A percentile compares a stretch with the other conserved stretches of the same genome.
These are phyloP conservation scores for Chytridium lagenaria DNA, from an alignment of 371 early-diverging fungal genomes.

Conservation along the genomic window DNA sequence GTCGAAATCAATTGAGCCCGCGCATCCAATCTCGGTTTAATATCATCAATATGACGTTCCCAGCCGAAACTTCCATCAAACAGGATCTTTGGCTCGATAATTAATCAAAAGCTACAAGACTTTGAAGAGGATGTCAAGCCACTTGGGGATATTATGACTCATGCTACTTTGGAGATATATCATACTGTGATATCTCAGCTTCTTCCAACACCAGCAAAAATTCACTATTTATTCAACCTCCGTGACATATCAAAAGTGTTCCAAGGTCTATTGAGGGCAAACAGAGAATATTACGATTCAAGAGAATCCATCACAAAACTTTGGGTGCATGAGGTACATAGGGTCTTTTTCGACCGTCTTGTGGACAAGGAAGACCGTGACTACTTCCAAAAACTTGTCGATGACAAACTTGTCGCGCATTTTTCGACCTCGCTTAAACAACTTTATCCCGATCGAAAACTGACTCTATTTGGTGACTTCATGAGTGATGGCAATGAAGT, in stretches of 20 bases:
- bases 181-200: conserved; percentile 54
- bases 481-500: conserved; percentile 41
- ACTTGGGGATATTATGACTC: conserved; percentile 58
- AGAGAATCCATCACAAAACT: conserved; percentile 56
- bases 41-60: conserved; percentile 60
- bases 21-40: conserved; percentile 59
- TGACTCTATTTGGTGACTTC: conserved; percentile 60
- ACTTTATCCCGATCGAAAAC: conserved; percentile 49
- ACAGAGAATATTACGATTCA: conserved; percentile 63
- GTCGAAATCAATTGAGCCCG: conserved; percentile 53
- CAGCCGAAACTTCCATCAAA: conserved; percentile 52
- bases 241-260: conserved; percentile 64
- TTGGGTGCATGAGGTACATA: conserved; percentile 60
- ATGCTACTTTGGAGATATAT: conserved; percentile 60
- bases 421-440: conserved; percentile 54
- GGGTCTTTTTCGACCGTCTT: conserved; percentile 62
- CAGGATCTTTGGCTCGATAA: conserved; percentile 56
- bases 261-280: conserved; percentile 59
- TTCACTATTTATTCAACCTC: conserved; percentile 65
- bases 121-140: conserved; percentile 66
- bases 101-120: conserved; percentile 61
- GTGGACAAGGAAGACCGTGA: conserved; percentile 55
- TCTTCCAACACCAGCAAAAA: conserved; percentile 62
- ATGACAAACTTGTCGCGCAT: conserved; percentile 52
- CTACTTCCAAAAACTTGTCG: conserved; percentile 54